Conservation (phyloP, 2,329 filamentous ascomycete genomes). For the Septoria linicola region DNA sequence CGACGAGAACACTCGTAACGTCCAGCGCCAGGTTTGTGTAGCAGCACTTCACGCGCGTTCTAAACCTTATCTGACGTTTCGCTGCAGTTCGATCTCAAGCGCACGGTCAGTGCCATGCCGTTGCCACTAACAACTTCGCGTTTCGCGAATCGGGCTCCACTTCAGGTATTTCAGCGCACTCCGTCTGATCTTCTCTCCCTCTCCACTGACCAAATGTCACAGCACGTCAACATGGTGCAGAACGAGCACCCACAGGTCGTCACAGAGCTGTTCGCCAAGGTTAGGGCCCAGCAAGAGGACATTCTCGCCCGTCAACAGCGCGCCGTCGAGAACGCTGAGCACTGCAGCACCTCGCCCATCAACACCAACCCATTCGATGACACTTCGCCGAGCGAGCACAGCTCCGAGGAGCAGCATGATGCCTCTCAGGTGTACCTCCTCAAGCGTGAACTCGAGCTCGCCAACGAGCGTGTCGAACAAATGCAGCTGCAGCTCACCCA, state of each 20-base stretch:
- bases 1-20: slow-evolving; percentile 26
- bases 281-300: slow-evolving; percentile 70
- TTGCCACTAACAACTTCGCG: slow-evolving; percentile 41
- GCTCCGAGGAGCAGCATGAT: slow-evolving; percentile 36
- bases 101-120: slow-evolving; percentile 26
- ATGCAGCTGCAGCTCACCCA: slow-evolving; percentile 71
- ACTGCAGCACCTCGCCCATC: slow-evolving; percentile 33
- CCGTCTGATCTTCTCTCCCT: slow-evolving; percentile 24
- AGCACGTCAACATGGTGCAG: slow-evolving; percentile 20
- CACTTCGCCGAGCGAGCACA: slow-evolving; percentile 28
- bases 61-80: slow-evolving; percentile 19
- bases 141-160: slow-evolving; percentile 36
- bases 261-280: slow-evolving; percentile 70
- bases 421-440: slow-evolving; percentile 65
- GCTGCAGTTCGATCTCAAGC: slow-evolving; percentile 26
- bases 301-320: slow-evolving; percentile 60
- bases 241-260: slow-evolving; percentile 39
- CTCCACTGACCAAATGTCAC: slow-evolving; percentile 13
- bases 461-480: slow-evolving; percentile 67
- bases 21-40: slow-evolving; percentile 21
- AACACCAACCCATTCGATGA: slow-evolving; percentile 36
- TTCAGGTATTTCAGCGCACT: slow-evolving; percentile 24
- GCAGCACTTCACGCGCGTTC: slow-evolving; percentile 8
- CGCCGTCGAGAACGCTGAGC: slow-evolving; percentile 46
- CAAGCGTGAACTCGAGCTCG: slow-evolving; percentile 69